Conservation (phyloP, 352 stramenopile species). For the Halophytophthora polymorphica region DNA sequence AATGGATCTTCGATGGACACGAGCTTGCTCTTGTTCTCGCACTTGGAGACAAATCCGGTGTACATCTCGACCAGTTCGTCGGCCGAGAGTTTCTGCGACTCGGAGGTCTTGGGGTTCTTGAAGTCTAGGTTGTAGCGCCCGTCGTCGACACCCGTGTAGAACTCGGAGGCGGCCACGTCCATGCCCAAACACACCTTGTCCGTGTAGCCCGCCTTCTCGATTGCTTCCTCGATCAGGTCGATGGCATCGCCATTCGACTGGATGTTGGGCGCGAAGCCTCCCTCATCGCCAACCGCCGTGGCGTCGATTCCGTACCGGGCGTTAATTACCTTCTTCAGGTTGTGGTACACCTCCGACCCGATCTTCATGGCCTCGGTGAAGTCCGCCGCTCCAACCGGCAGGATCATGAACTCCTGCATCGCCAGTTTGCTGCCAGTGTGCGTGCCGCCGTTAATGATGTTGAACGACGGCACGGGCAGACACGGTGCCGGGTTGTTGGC, state of each 20-base stretch:
- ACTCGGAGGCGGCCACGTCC: constrained; percentile 98
- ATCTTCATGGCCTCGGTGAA: constrained; percentile 98
- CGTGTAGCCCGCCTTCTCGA: constrained; percentile 94
- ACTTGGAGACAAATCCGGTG: constrained; percentile 90
- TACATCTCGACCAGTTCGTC: constrained; percentile 96
- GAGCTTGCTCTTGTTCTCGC: constrained; percentile 93
- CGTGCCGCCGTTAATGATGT: constrained; percentile 99
- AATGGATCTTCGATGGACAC: constrained; percentile 99
- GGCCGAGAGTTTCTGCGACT: constrained; percentile 88
- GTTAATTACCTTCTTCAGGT: constrained; percentile 99
- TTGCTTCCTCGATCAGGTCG: constrained; percentile 97
- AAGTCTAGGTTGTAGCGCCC: constrained; percentile 99
- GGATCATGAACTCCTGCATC: constrained; percentile 99
- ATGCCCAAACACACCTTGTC: constrained; percentile 97
- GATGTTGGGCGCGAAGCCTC: constrained; percentile 97
- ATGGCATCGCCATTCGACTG: constrained; percentile 96
- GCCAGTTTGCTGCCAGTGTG: constrained; percentile 99
- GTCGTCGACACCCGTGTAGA: constrained; percentile 92
- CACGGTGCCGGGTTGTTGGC: constrained; percentile 93
- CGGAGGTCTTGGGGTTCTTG: constrained; percentile 91
- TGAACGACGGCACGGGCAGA: constrained; percentile 98
- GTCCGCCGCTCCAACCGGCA: constrained; percentile 87
- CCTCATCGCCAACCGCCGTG: constrained; percentile 99
- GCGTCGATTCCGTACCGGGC: constrained; percentile 97
- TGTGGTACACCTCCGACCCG: constrained; percentile 98